Evolutionary conservation across 2,329 filamentous ascomycete genomes (phyloP), one percentile per base, ranked within the genome.

Genomic region (Coleophoma eucalyptorum): DNA sequence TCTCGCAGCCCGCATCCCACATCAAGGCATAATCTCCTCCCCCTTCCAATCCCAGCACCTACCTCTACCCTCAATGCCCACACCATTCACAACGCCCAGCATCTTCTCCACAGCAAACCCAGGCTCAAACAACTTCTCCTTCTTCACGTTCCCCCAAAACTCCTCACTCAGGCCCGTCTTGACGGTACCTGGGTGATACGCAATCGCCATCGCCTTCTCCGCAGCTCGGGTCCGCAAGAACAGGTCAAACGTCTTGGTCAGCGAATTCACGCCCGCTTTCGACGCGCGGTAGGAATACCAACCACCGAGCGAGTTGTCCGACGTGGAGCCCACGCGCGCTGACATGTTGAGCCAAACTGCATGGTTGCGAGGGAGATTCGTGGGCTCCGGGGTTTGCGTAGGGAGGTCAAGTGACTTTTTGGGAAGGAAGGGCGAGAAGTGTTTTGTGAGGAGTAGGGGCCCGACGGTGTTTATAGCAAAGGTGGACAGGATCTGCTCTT

Each of bases 251-350:
- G 80, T 86, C 69, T 84, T 88, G 7, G 81, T 81, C 12, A 90
- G 51, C 62, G 85, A 85, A 56, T 85, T 90, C 3, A 93, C 82
- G 2, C 78, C 88, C 0, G 88, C 81, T 68, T 94, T 95, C 48
- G 81, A 86, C 7, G 86, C 81, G 13, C 90, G 83, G 67, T 94
- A 94, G 50, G 78, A 83, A 67, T 90, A 95, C 90, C 89, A 94
- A 0, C 90, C 90, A 2, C 89, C 90, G 0, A 84, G 73, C 2
- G 70, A 64, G 62, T 95, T 93, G 60, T 93, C 88, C 1, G 78
- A 72, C 19, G 87, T 86, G 32, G 80, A 86, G 10, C 89, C 89
- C 0, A 95, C 87, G 41, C 90, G 81, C 2, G 89, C 90, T 5
- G 86, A 86, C 83, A 91, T 87, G 62, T 81, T 81, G n/a, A 86